These are phyloP conservation scores for Daphne laureola DNA, from an alignment of 441 rosid genomes.

Conservation along the genomic window DNA sequence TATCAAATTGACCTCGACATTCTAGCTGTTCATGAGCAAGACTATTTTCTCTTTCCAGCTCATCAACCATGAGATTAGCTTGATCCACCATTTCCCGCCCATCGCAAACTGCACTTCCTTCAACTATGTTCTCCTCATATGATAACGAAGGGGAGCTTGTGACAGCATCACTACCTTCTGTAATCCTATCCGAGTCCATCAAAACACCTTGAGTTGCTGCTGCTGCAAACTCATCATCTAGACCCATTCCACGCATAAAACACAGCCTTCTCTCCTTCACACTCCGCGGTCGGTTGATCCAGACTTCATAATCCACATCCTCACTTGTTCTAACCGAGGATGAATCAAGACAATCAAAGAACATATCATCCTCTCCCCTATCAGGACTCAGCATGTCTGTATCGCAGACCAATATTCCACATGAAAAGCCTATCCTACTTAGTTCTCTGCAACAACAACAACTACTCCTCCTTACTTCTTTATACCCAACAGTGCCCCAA, in stretches of 20 bases:
- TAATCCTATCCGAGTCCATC: slow-evolving; percentile 32
- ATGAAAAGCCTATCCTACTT: slow-evolving; percentile 16
- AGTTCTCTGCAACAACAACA: slow-evolving; percentile 16
- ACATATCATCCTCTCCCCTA: slow-evolving; percentile 39
- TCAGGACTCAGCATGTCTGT: slow-evolving; percentile 47
- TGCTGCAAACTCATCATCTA: slow-evolving; percentile 22
- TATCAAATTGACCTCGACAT: slow-evolving; percentile 15
- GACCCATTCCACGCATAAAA: slow-evolving; percentile 47
- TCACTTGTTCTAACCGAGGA: slow-evolving; percentile 22
- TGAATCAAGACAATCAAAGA: slow-evolving; percentile 60
- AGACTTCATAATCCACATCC: slow-evolving; percentile 34
- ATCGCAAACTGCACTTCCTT: slow-evolving; percentile 19
- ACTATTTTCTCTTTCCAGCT: slow-evolving; percentile 18
- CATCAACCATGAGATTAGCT: slow-evolving; percentile 29
- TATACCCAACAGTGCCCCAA: slow-evolving; percentile 30
- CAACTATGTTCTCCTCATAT: slow-evolving; percentile 12
- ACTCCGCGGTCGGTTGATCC: slow-evolving; percentile 59
- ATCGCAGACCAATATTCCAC: slow-evolving; percentile 25
- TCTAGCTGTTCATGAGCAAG: slow-evolving; percentile 10
- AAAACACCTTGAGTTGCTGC: slow-evolving; percentile 3
- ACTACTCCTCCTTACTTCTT: slow-evolving; percentile 16
- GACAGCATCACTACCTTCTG: slow-evolving; percentile 37
- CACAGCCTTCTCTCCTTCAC: slow-evolving; percentile 56
- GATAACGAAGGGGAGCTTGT: slow-evolving; percentile 23
- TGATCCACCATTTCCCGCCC: slow-evolving; percentile 33